Base-by-base conservation (phyloP, 163 green algal species). In the Scenedesmus sp. region DNA sequence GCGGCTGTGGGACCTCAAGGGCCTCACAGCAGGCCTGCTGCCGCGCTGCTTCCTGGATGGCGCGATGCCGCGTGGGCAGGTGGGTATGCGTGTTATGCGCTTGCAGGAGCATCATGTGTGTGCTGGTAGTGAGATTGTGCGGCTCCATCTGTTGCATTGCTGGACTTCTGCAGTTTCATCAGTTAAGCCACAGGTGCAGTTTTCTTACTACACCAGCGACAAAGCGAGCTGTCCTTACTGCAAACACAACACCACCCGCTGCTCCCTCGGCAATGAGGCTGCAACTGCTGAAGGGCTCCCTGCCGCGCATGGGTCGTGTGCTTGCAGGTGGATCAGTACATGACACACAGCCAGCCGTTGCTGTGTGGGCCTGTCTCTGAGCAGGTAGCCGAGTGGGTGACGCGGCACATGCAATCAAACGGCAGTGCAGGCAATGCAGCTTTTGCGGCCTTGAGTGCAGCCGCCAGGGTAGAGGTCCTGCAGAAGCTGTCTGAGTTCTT, bases 1-100 rank as follows among this genome's bases (percentile, higher is more conserved):
- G 55, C 86, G 94, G 23, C 64, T 95, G 26, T 96, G 93, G 94
- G 90, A 89, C 91, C 70, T 94, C 55, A 66, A 60, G 26, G 46
- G 86, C 23, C 88, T 93, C 23, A 26, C 79, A 62, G 87, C 76
- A 87, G 77, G 87, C 59, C n/a, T 91, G 57, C 62, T 86, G 73
- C 26, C 79, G n/a, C 82, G 77, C 20, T 86, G 76, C 76, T 86
- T 79, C 59, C 9, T 87, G 74, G 55, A 91, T 13, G 54, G 55
- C 4, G 26, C 6, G 13, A 23, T 91, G 59, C 74, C 87, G 52
- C 46, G 55, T 73, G 87, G 87, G 2, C 73, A 91, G 87, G 87
- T 91, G 46, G 7, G 23, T 70, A 23, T 7, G 34, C 4, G 13
- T 57, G 79, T 54, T 46, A 46, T 46, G 34, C 34, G 34, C 34